A percentile compares a stretch with the other conserved stretches of the same genome.
phyloP scores from a whole-genome alignment of 169 alveolate genomes.

The Cystoisospora suis region DNA sequence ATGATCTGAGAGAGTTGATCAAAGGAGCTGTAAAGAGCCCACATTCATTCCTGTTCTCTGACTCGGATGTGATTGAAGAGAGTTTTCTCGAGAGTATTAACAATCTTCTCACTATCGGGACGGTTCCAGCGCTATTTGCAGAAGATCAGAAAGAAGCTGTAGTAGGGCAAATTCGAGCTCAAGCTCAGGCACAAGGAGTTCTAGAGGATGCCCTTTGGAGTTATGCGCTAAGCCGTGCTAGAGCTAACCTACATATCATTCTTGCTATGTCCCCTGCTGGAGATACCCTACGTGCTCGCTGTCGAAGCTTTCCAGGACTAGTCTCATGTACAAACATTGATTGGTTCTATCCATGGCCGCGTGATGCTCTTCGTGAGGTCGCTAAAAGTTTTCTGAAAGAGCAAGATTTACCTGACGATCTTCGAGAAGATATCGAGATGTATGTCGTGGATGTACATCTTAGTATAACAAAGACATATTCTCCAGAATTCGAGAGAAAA shows the following conservation, averaged over 20 bases:
- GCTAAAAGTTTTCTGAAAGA: conserved; percentile 86
- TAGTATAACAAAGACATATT: conserved; percentile 79
- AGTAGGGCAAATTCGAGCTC: conserved; percentile 77
- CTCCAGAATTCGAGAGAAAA: conserved; percentile 84
- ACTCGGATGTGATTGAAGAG: conserved; percentile 91
- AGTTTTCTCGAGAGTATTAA: conserved; percentile 91
- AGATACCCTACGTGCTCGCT: conserved; percentile 84
- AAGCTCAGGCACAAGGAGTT: conserved; percentile 82
- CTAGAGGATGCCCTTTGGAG: conserved; percentile 83
- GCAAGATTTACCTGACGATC: conserved; percentile 77
- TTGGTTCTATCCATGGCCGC: conserved; percentile 96
- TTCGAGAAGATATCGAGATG: conserved; percentile 79
- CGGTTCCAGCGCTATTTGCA: conserved; percentile 92
- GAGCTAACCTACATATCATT: conserved; percentile 88
- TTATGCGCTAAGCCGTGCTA: conserved; percentile 41
- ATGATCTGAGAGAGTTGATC: conserved; percentile 87
- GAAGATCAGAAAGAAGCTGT: conserved; percentile 89
- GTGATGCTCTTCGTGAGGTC: conserved; percentile 93
- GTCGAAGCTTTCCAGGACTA: conserved; percentile 95
- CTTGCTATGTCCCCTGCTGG: conserved; percentile 93
- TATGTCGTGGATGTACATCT: conserved; percentile 86
- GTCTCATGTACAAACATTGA: conserved; percentile 96
- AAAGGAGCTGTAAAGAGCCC: conserved; percentile 82
- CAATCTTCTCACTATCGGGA: conserved; percentile 90
- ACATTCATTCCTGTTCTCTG: conserved; percentile 88